Base-by-base conservation (phyloP, 148 eudicot genomes). In the Diospyros kaki region DNA sequence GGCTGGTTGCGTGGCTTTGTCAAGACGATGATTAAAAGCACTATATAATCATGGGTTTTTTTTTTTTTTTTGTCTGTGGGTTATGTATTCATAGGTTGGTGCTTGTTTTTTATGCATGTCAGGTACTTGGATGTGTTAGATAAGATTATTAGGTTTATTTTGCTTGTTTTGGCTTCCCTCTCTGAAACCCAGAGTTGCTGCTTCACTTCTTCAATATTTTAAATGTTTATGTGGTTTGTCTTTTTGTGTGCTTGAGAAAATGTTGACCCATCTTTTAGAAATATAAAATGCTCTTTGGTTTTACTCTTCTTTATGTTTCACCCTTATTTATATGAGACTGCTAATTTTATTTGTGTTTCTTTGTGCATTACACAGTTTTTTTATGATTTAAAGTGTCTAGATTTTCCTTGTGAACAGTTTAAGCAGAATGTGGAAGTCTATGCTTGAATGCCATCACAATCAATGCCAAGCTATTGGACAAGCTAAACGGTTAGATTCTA, bases 391-490 rank as follows among this genome's bases (percentile, higher is more conserved):
- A 61, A 6, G 71, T 45, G 68, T 28, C 76, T 68, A 17, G 5
- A 7, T 38, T 78, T 39, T 68, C 4, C 65, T 59, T 58, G 10
- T 59, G 11, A 75, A 61, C 87, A 95, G 99, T 83, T 81, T 95
- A 74, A 81, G 88, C 48, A 85, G 86, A 70, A 91, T 93, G 94
- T 95, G 98, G 99, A 93, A 85, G 75, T 81, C 84, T 44, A 93
- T 93, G 98, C 90, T 87, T 43, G 97, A 93, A 39, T 93, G 99
- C 81, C 99, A 95, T 78, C 97, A 78, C 55, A 84, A 61, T 74
- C 99, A 95, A 77, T 83, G 86, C 68, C 86, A 84, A 81, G 98
- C 91, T 39, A 86, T 95, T 73, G 88, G 77, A 60, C 93, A 84
- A 77, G 98, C 94, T 62, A 89, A 83, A 79, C 80, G 79, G 18